Conservation (phyloP, 2,329 filamentous ascomycete genomes). For the Phyllosticta citribraziliensis region DNA sequence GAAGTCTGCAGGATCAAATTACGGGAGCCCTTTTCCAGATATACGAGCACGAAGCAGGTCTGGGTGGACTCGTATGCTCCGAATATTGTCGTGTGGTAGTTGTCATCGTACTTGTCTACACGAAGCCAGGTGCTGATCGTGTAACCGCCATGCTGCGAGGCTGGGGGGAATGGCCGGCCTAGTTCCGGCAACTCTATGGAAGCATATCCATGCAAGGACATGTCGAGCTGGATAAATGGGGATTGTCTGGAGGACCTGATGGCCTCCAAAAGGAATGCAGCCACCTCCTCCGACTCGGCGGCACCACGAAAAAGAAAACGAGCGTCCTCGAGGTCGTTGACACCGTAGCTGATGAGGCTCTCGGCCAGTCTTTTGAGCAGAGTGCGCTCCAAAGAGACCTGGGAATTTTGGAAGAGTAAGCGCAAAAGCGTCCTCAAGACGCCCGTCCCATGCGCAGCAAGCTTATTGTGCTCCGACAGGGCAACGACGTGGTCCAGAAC, state of each 20-base stretch:
- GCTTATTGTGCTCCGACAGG: conserved; percentile 29
- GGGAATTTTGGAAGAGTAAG: conserved; percentile 17
- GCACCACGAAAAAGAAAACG: conserved; percentile 60
- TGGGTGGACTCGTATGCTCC: conserved; percentile 88
- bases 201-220: conserved; percentile 77
- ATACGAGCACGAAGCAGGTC: conserved; percentile 86
- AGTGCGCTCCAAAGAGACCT: background rate
- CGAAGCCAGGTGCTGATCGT: conserved; percentile 84
- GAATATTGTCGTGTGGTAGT: conserved; percentile 87
- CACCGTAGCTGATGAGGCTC: conserved; percentile 62
- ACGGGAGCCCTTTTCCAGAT: conserved; percentile 84
- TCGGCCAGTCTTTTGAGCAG: conserved; percentile 58
- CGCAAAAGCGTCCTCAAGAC: conserved; percentile 26
- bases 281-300: conserved; percentile 39
- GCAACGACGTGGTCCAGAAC: conserved; percentile 25
- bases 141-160: conserved; percentile 65
- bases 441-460: conserved; percentile 27
- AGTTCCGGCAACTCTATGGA: conserved; percentile 86
- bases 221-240: conserved; percentile 85
- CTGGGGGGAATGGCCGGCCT: conserved; percentile 74
- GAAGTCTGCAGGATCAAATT: conserved; percentile 97
- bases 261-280: conserved; percentile 65
- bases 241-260: conserved; percentile 67
- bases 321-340: conserved; percentile 73
- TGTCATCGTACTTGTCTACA: conserved; percentile 75